Evolutionary conservation across 345 rosid species (phyloP).

Genomic region (Pelargonium nanum): DNA sequence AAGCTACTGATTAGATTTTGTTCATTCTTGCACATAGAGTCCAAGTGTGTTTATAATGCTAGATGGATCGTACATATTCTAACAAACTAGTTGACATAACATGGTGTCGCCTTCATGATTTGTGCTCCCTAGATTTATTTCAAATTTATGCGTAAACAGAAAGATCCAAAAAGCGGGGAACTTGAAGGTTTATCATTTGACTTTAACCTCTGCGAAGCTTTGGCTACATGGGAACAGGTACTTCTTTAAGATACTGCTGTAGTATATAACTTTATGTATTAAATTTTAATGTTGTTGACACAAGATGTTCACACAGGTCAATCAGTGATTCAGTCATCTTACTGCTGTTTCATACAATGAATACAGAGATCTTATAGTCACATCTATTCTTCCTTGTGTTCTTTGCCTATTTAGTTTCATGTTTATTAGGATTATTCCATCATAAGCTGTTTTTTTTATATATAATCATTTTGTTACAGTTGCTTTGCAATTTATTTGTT

Average conservation of each 20-base stretch:
- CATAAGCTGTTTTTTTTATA: background rate
- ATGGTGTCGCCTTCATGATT: background rate
- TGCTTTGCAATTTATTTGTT: conserved; percentile 33
- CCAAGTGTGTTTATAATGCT: no score
- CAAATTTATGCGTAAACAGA: conserved; percentile 30
- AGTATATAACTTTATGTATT: background rate
- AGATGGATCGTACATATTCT: background rate
- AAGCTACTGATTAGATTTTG: no score
- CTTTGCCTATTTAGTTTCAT: no score
- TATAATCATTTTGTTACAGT: conserved; percentile 6
- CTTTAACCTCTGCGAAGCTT: conserved; percentile 83
- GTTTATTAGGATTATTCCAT: conserved; percentile 4
- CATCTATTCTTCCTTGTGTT: no score
- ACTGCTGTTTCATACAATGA: no score
- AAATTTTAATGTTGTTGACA: no score
- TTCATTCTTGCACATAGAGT: background rate
- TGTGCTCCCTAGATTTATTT: background rate
- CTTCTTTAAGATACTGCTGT: background rate
- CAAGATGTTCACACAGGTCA: background rate
- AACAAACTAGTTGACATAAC: background rate
- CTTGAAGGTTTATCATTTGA: conserved; percentile 68
- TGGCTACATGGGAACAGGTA: conserved; percentile 89
- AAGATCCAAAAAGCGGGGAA: conserved; percentile 82
- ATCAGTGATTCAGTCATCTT: background rate
- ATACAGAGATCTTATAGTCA: no score